Conservation (phyloP, 2,329 filamentous ascomycete species). For the Dactylellina haptotyla region DNA sequence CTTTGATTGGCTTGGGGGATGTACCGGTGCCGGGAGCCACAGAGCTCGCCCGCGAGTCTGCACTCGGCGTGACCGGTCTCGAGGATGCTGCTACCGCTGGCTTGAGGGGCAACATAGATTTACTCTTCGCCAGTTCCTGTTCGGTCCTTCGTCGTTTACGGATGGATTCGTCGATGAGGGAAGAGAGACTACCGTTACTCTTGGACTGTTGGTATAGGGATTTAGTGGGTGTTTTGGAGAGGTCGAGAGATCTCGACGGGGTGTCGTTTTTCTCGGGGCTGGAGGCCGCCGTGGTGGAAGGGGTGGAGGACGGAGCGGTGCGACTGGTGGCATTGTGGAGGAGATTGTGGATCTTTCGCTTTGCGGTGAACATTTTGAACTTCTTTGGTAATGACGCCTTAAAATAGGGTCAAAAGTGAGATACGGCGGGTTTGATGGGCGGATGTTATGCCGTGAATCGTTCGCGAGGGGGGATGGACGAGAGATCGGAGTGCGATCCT, state of each 20-base stretch:
- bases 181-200: slow-evolving; percentile 34
- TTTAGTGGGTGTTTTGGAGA: slow-evolving; percentile 29
- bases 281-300: slow-evolving; percentile 10
- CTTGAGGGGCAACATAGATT: too few species aligned
- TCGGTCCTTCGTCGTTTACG: slow-evolving; percentile 40
- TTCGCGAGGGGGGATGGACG: not conserved
- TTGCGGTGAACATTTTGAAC: slow-evolving; percentile 44
- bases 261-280: slow-evolving; percentile 8
- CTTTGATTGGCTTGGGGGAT: slow-evolving; percentile 49
- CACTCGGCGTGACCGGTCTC: slow-evolving; percentile 23
- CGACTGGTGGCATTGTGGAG: slow-evolving; percentile 53
- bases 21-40: slow-evolving; percentile 19
- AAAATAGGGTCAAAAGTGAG: not conserved
- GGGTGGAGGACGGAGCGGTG: slow-evolving; percentile 15
- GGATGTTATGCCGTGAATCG: slow-evolving; percentile 19
- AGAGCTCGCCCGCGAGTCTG: slow-evolving; percentile 33
- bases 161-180: slow-evolving; percentile 49
- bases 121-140: slow-evolving; percentile 28
- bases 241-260: slow-evolving; percentile 22
- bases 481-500: not conserved
- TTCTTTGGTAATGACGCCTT: not conserved
- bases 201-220: slow-evolving; percentile 42
- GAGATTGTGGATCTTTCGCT: slow-evolving; percentile 55
- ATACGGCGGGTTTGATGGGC: slow-evolving; percentile 6
- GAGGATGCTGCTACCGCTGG: slow-evolving; percentile 9